Percentiles rank a stretch among this genome's conserved stretches.
Evolutionary conservation across 257 asterid species (phyloP).

Genomic region (Solanum pennellii): DNA sequence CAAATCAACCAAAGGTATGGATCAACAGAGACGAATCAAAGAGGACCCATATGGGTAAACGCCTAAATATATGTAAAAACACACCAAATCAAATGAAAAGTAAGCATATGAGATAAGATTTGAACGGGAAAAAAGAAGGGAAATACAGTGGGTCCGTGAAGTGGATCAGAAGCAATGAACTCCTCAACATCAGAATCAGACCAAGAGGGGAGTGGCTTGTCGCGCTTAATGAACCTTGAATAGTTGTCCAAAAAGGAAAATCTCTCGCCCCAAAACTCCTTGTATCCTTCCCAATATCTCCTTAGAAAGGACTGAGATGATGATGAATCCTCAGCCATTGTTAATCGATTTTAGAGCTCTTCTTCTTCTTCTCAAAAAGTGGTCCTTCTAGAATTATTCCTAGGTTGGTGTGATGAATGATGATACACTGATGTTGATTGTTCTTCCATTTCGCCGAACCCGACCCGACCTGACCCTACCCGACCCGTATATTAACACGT

Average conservation of each 20-base stretch:
- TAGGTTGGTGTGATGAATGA: background rate
- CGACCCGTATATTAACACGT: background rate
- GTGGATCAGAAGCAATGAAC: conserved; percentile 66
- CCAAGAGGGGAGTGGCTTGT: conserved; percentile 73
- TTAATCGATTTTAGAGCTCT: background rate
- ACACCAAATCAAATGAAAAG: background rate
- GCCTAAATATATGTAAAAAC: background rate
- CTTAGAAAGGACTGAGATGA: conserved; percentile 11
- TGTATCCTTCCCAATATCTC: conserved; percentile 49
- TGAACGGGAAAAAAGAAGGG: background rate
- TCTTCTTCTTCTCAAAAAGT: background rate
- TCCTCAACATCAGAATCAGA: conserved; percentile 63
- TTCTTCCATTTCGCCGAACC: background rate
- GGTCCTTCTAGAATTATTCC: background rate
- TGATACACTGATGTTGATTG: background rate
- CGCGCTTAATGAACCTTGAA: conserved; percentile 58
- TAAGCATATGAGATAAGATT: background rate
- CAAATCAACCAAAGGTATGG: background rate
- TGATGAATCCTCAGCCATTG: background rate
- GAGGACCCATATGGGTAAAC: background rate
- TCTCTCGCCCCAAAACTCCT: conserved; percentile 65
- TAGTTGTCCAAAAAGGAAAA: conserved; percentile 58
- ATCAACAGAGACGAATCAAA: background rate
- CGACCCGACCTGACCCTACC: background rate
- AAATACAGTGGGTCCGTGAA: conserved; percentile 71